Conservation (phyloP, 768 basidiomycete genomes). For the Austroboletus eburneus region DNA sequence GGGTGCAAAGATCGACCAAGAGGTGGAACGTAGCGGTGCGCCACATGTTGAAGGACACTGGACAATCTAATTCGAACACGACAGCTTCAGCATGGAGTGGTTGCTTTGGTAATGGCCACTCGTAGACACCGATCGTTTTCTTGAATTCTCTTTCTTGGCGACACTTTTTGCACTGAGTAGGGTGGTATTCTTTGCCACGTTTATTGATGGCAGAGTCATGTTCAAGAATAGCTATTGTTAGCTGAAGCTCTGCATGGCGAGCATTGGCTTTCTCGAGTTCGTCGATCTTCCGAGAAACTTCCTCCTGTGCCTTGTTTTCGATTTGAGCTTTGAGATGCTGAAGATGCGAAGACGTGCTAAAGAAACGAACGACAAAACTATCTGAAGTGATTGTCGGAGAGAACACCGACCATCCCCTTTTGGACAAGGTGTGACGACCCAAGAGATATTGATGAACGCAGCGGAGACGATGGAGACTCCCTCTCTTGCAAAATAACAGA, state of each 20-base stretch:
- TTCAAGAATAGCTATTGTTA: constrained; percentile 4
- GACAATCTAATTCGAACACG: background rate
- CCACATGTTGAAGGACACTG: background rate
- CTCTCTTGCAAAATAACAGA: background rate
- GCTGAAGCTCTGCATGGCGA: constrained; percentile 15
- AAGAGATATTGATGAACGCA: background rate
- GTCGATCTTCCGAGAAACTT: constrained; percentile 21
- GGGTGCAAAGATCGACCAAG: background rate
- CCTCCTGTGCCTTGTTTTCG: constrained; percentile 20
- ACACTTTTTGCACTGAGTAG: constrained; percentile 30
- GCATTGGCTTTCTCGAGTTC: constrained; percentile 29
- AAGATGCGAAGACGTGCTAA: constrained; percentile 20
- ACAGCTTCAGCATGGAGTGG: background rate
- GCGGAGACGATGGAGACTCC: background rate
- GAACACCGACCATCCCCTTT: constrained; percentile 34
- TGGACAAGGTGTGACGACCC: background rate
- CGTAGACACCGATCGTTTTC: constrained; percentile 40
- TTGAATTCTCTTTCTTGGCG: constrained; percentile 20
- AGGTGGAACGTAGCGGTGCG: background rate
- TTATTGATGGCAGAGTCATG: background rate
- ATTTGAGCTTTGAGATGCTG: constrained; percentile 29
- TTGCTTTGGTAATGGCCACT: constrained; percentile 43
- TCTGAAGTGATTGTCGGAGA: constrained; percentile 9
- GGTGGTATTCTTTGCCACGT: constrained; percentile 7
- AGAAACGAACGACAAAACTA: constrained; percentile 37